These are phyloP conservation scores for Phytophthora pluvialis DNA, from an alignment of 352 stramenopile genomes.

Conservation along the genomic window DNA sequence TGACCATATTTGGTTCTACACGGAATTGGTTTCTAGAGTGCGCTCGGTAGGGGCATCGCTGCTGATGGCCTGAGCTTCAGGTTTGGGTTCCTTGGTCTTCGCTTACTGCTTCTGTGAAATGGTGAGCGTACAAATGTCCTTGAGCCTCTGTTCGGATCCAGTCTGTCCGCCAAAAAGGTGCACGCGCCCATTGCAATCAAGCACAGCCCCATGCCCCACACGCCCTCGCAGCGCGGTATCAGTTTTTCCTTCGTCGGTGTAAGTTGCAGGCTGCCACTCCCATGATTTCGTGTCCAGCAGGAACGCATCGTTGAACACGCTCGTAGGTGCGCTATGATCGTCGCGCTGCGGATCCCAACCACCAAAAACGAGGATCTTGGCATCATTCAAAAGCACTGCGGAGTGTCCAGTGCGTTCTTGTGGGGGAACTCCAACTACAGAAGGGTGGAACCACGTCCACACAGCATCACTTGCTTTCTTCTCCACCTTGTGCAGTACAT, in stretches of 20 bases:
- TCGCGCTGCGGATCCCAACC: slow-evolving; percentile 93
- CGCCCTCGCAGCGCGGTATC: slow-evolving; percentile 47
- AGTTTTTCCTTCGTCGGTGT: slow-evolving; percentile 32
- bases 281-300: slow-evolving; percentile 91
- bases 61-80: neutral
- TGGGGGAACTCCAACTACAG: slow-evolving; percentile 73
- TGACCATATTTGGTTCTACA: slow-evolving; percentile 5
- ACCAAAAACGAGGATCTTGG: slow-evolving; percentile 92
- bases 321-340: slow-evolving; percentile 46
- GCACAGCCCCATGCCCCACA: slow-evolving; percentile 87
- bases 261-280: slow-evolving; percentile 84
- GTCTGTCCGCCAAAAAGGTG: slow-evolving; percentile 91
- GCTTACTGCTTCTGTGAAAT: slow-evolving; percentile 33
- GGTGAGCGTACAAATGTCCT: slow-evolving; percentile 75
- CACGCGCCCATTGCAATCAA: slow-evolving; percentile 72
- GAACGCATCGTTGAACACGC: slow-evolving; percentile 91
- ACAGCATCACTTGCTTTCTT: slow-evolving; percentile 25
- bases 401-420: slow-evolving; percentile 89
- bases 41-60: neutral
- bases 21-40: slow-evolving; percentile 18
- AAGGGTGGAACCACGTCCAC: slow-evolving; percentile 92
- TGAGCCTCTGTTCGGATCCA: slow-evolving; percentile 76
- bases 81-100: slow-evolving; percentile 2
- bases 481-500: slow-evolving; percentile 85
- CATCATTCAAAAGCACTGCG: slow-evolving; percentile 86